Evolutionary conservation across 2,329 filamentous ascomycete species (phyloP).

Genomic region (Diaporthe sp.): DNA sequence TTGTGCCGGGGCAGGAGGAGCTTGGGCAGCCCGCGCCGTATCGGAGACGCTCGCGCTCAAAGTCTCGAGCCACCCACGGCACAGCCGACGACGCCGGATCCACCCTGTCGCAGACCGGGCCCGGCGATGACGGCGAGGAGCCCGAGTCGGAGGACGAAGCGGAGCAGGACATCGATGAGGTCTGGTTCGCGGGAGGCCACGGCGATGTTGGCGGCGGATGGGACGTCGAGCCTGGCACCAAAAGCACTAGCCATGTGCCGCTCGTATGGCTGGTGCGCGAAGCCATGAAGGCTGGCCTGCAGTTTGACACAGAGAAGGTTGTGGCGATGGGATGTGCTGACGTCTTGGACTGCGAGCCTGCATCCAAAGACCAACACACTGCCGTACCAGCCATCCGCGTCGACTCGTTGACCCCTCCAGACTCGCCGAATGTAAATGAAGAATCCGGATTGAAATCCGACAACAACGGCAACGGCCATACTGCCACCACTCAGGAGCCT

Average conservation of each 20-base stretch:
- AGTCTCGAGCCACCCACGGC: constrained; percentile 45
- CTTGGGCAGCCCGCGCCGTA: constrained; percentile 56
- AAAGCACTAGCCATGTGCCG: constrained; percentile 75
- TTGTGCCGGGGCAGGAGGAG: constrained; percentile 21
- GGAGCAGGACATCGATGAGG: constrained; percentile 81
- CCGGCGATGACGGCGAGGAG: constrained; percentile 49
- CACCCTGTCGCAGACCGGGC: constrained; percentile 48
- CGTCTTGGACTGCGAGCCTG: constrained; percentile 49
- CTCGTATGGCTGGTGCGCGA: constrained; percentile 77
- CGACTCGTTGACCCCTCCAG: constrained; percentile 48
- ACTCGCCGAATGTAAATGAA: constrained; percentile 22
- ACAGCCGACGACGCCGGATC: constrained; percentile 48
- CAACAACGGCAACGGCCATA: constrained; percentile 5
- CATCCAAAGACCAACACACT: background rate
- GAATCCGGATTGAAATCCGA: constrained; percentile 20
- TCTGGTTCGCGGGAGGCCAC: constrained; percentile 86
- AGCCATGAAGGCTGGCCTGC: constrained; percentile 73
- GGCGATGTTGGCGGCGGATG: constrained; percentile 85
- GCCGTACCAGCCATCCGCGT: constrained; percentile 53
- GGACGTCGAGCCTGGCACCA: constrained; percentile 68
- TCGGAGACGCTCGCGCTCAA: constrained; percentile 54
- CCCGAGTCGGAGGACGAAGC: constrained; percentile 62
- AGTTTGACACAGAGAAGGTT: constrained; percentile 78
- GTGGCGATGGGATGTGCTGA: constrained; percentile 74
- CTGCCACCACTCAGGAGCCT: constrained; percentile 41